Percentiles rank a stretch among this genome's conserved stretches.
phyloP scores from a whole-genome alignment of 2,329 filamentous ascomycete species.

The Beauveria pseudobassiana region DNA sequence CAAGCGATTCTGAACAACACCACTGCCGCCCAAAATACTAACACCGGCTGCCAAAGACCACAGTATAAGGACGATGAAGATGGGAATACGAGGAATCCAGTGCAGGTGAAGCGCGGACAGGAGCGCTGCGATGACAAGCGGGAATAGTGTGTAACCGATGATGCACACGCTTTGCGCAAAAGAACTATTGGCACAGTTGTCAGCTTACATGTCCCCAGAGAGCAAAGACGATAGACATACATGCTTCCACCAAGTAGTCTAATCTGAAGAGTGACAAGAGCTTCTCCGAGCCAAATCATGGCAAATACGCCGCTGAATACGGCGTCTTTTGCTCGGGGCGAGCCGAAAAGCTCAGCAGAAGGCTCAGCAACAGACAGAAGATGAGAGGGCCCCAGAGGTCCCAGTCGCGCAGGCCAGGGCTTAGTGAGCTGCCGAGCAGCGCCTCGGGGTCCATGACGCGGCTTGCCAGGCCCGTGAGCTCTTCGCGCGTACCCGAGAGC shows the following conservation, averaged over 20 bases:
- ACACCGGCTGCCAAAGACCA: constrained; percentile 96
- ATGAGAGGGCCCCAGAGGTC: constrained; percentile 96
- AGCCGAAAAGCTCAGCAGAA: constrained; percentile 80
- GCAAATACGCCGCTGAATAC: constrained; percentile 97
- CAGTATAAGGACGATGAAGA: constrained; percentile 79
- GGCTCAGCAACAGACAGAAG: constrained; percentile 82
- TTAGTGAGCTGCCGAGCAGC: constrained; percentile 65
- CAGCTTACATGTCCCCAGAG: constrained; percentile 13
- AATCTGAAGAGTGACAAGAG: constrained; percentile 95
- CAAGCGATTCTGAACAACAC: constrained; percentile 90
- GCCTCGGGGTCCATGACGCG: constrained; percentile 57
- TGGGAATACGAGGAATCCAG: constrained; percentile 75
- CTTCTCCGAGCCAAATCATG: constrained; percentile 94
- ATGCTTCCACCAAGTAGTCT: constrained; percentile 94
- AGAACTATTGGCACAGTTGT: constrained; percentile 50
- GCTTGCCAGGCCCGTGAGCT: constrained; percentile 53
- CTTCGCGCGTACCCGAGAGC: constrained; percentile 51
- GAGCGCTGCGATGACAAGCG: constrained; percentile 84
- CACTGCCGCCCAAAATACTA: constrained; percentile 90
- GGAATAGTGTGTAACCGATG: constrained; percentile 97
- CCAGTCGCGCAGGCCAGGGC: constrained; percentile 87
- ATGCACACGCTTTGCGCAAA: constrained; percentile 98
- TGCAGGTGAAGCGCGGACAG: constrained; percentile 77
- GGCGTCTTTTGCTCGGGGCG: constrained; percentile 69
- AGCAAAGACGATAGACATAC: constrained; percentile 47